phyloP scores from a whole-genome alignment of 495 filamentous ascomycete species.

The Podospora sp. region DNA sequence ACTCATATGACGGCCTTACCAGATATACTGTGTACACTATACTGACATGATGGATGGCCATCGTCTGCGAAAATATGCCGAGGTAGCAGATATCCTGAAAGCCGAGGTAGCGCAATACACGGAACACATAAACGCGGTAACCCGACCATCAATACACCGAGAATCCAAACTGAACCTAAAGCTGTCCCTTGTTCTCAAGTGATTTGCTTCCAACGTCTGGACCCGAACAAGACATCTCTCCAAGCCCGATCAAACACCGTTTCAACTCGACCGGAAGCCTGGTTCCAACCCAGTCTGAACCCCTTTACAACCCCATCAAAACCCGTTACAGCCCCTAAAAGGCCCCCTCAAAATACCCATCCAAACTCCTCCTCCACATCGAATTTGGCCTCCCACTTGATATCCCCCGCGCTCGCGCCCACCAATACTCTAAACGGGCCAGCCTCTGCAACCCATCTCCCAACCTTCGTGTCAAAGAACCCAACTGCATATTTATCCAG shows the following conservation, averaged over 20 bases:
- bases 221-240: not conserved
- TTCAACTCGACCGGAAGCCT: too few relatives aligned
- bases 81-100: too few relatives aligned
- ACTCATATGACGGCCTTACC: too few relatives aligned
- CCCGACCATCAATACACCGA: too few relatives aligned
- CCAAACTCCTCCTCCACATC: constrained; percentile 62
- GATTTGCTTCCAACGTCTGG: not conserved
- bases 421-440: constrained; percentile 70
- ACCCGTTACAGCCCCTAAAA: not conserved
- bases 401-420: constrained; percentile 54
- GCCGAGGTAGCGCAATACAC: too few relatives aligned
- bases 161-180: too few relatives aligned
- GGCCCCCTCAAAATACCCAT: constrained; percentile 48
- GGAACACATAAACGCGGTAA: too few relatives aligned
- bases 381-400: constrained; percentile 51
- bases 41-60: too few relatives aligned
- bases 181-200: too few relatives aligned
- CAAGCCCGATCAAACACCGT: not conserved
- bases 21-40: too few relatives aligned
- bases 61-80: too few relatives aligned
- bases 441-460: constrained; percentile 77
- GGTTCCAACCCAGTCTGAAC: not conserved
- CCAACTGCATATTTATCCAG: constrained; percentile 77
- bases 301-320: not conserved
- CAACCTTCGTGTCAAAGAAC: constrained; percentile 74